Evolutionary conservation across 2,329 filamentous ascomycete genomes (phyloP).

Genomic region (Geoglossum cookeanum): DNA sequence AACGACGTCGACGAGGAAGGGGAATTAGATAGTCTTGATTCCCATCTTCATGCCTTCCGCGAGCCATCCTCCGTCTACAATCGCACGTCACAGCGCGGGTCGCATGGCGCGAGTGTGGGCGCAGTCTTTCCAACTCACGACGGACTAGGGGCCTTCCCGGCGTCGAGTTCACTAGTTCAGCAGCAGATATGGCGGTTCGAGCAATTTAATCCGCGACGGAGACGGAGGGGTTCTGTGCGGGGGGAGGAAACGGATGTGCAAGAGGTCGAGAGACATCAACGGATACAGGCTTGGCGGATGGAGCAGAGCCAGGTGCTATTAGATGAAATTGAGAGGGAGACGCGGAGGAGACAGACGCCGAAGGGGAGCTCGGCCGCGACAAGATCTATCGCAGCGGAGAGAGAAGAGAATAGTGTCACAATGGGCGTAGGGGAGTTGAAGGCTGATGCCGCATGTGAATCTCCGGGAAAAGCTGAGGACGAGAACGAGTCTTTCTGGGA

Average conservation of each 20-base stretch:
- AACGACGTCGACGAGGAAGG: constrained; percentile 38
- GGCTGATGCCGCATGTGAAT: constrained; percentile 10
- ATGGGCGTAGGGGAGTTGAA: constrained; percentile 9
- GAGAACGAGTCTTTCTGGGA: constrained; percentile 56
- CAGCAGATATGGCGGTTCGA: constrained; percentile 84
- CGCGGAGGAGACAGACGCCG: constrained; percentile 35
- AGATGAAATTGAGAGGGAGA: constrained; percentile 79
- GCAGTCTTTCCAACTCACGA: constrained; percentile 81
- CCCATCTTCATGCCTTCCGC: constrained; percentile 75
- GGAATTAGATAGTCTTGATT: constrained; percentile 84
- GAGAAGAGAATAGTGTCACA: not conserved
- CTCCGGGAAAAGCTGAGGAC: constrained; percentile 20
- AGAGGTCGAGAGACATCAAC: constrained; percentile 50
- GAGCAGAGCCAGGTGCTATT: constrained; percentile 75
- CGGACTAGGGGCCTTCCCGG: constrained; percentile 71
- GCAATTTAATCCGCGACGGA: constrained; percentile 52
- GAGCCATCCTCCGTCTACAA: constrained; percentile 26
- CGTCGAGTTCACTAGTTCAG: constrained; percentile 43
- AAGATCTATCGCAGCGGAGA: constrained; percentile 19
- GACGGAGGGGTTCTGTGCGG: constrained; percentile 19
- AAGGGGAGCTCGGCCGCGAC: constrained; percentile 6
- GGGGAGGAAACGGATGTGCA: constrained; percentile 30
- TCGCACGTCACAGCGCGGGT: not conserved
- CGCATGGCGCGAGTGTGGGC: constrained; percentile 34
- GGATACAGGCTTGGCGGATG: constrained; percentile 81